Evolutionary conservation across 1,139 yeast genomes (phyloP), one percentile per base, ranked within the genome.

Genomic region (Petasospora fabianii): DNA sequence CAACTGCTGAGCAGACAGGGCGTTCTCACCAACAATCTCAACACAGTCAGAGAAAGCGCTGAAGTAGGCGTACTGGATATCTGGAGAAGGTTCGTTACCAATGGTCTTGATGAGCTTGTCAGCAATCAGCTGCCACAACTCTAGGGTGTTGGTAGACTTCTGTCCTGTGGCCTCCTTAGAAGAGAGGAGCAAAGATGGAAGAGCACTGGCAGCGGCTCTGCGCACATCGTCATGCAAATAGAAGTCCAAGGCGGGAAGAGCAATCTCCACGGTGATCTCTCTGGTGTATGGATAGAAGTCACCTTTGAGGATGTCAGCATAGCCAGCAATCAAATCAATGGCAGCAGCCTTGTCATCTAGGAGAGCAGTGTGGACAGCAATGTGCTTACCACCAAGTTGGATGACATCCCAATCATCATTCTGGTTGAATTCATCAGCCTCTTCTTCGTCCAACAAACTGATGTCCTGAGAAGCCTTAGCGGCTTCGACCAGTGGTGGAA

Each of bases 371-470:
- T 90, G 96, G 38, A 92, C 88, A 18, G 97, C 98, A 56, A 94
- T 80, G 56, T 85, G 90, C 60, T 87, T 90, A 39, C 98, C 98
- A 21, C 90, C 81, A 29, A 88, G 68, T 51, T 87, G 90, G 42
- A 92, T 82, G 34, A 92, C 94, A 56, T 92, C 98, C 95, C 97
- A 92, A 47, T 90, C 96, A 36, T 90, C 96, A 54, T 86, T 85
- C 54, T 80, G 82, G 50, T 81, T 83, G 50, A 77, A 77, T 50
- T 83, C 87, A 42, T 87, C 95, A 48, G 94, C 95, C 42, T 83
- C 92, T 53, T 88, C 96, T 48, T 78, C 82, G 50, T 88, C 96
- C 39, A 92, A 75, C 39, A 92, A 68, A 29, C 94, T 82, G 42
- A 90, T 79, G 61, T 90, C 96, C 54, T 92, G 97, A 24, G 88